These are phyloP conservation scores for Phytopythium helicoides DNA, from an alignment of 352 stramenopile species.

Conservation along the genomic window DNA sequence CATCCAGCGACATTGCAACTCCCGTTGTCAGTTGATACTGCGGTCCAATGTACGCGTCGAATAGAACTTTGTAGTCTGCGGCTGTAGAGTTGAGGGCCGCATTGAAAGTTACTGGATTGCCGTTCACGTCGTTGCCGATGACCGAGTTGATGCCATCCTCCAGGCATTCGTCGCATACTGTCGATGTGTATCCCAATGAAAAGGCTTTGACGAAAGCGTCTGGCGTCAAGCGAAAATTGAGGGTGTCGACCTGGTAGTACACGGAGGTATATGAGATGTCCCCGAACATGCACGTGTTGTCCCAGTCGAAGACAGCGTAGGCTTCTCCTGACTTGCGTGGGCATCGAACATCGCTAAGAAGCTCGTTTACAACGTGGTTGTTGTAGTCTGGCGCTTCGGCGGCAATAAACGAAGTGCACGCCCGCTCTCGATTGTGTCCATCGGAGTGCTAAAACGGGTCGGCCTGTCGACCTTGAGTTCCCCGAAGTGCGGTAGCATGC, in stretches of 20 bases:
- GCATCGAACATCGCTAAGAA: constrained; percentile 28
- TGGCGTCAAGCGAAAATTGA: constrained; percentile 47
- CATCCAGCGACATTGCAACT: constrained; percentile 15
- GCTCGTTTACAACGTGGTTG: constrained; percentile 37
- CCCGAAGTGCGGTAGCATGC: not conserved
- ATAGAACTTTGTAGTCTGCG: constrained; percentile 52
- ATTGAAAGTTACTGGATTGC: constrained; percentile 38
- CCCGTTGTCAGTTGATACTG: constrained; percentile 36
- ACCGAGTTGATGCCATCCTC: constrained; percentile 39
- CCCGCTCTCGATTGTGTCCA: not conserved
- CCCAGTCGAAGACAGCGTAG: constrained; percentile 61
- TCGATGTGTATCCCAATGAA: constrained; percentile 51
- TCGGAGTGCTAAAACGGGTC: too few species aligned
- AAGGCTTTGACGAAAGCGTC: constrained; percentile 41
- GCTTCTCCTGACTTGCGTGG: constrained; percentile 31
- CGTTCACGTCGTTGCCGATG: constrained; percentile 38
- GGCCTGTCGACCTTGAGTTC: too few species aligned
- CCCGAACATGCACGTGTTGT: constrained; percentile 68
- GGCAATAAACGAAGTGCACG: constrained; percentile 20
- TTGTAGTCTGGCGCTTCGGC: constrained; percentile 55
- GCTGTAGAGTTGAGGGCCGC: constrained; percentile 21
- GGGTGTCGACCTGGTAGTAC: constrained; percentile 56
- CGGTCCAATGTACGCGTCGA: constrained; percentile 46
- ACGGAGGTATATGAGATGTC: constrained; percentile 68
- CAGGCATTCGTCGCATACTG: constrained; percentile 42